phyloP scores from a whole-genome alignment of 2,329 filamentous ascomycete species.

The Fusarium humuli region DNA sequence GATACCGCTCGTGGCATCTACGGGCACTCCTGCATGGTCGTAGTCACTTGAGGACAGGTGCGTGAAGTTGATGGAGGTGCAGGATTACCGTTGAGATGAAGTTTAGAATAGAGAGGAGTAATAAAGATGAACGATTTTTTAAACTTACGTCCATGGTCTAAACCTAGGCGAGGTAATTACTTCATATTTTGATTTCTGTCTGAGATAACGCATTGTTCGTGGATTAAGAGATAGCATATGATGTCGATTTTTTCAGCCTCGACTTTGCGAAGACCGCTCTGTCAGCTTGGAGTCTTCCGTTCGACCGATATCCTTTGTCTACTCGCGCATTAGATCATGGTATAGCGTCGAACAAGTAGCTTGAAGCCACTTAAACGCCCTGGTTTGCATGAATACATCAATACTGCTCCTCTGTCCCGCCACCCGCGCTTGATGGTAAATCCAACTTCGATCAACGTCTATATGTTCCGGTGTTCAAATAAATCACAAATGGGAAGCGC shows the following conservation, averaged over 20 bases:
- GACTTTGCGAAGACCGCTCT: neutral
- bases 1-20: neutral
- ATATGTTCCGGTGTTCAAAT: neutral
- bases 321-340: neutral
- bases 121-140: neutral
- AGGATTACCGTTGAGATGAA: too few species aligned
- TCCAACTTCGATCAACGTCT: neutral
- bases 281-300: neutral
- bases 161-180: fast-evolving
- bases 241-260: neutral
- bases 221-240: neutral
- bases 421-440: neutral
- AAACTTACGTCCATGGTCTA: neutral
- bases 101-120: neutral
- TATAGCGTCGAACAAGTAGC: neutral
- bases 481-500: neutral
- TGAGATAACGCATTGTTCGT: neutral
- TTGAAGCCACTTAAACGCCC: too few species aligned
- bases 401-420: neutral
- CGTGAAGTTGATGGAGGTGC: too few species aligned
- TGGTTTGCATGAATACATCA: too few species aligned
- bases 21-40: neutral
- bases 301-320: neutral
- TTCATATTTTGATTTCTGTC: neutral
- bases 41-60: neutral